These are phyloP conservation scores for Discostella pseudostelligera DNA, from an alignment of 108 stramenopile genomes.

Conservation along the genomic window DNA sequence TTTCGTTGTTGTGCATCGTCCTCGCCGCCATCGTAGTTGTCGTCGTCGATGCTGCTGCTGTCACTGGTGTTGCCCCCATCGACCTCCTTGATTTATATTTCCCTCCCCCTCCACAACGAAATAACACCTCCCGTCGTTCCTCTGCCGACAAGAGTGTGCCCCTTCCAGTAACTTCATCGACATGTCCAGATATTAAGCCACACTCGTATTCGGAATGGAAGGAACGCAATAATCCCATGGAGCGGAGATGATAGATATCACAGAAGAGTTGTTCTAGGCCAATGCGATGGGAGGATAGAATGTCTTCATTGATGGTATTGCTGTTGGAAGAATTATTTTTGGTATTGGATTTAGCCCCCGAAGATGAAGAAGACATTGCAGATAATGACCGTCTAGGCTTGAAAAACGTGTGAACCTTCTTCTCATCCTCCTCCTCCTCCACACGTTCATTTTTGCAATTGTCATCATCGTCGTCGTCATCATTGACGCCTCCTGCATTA, in stretches of 20 bases:
- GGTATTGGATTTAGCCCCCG: not conserved
- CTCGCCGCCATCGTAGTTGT: not conserved
- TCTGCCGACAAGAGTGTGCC: conserved; percentile 54
- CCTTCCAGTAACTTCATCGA: conserved; percentile 26
- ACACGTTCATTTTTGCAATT: not conserved
- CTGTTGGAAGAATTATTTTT: not conserved
- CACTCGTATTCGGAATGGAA: conserved; percentile 82
- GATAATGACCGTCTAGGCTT: conserved; percentile 10
- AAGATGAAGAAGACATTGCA: too few species aligned
- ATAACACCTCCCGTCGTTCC: conserved; percentile 55
- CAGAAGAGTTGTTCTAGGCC: conserved; percentile 30
- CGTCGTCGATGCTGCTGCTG: not conserved
- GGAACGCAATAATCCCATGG: conserved; percentile 69
- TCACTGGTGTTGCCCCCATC: not conserved
- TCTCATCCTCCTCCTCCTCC: not conserved
- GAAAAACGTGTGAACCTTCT: conserved; percentile 11
- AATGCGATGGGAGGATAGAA: conserved; percentile 9
- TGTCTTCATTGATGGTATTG: not conserved
- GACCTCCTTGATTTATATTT: conserved; percentile 7
- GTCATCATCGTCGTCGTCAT: conserved; percentile 5
- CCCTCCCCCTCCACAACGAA: conserved; percentile 52
- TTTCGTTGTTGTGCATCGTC: conserved; percentile 44
- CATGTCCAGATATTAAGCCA: conserved; percentile 61
- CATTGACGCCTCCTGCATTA: not conserved
- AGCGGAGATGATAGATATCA: conserved; percentile 52